Conservation (phyloP, 768 basidiomycete species). For the Astraeus odoratus region DNA sequence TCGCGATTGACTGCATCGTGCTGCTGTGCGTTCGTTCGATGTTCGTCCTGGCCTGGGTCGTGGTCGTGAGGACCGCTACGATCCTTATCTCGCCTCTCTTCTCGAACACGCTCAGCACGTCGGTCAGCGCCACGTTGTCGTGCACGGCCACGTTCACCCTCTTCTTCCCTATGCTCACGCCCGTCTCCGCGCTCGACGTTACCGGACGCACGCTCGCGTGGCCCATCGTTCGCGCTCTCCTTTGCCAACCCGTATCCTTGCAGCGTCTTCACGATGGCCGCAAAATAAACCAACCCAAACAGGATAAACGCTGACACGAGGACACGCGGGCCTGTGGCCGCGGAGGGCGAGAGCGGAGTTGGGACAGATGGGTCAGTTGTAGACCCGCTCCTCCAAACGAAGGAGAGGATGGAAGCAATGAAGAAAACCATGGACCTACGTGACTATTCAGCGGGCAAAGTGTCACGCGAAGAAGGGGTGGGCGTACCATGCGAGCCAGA, state of each 20-base stretch:
- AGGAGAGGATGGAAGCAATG: slow-evolving; percentile 54
- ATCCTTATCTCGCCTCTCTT: not conserved
- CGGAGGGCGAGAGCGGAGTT: slow-evolving; percentile 29
- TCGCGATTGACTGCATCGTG: too few relatives aligned
- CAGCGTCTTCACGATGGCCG: slow-evolving; percentile 55
- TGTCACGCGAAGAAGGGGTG: not conserved
- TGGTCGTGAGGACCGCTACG: too few relatives aligned
- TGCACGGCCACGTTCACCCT: not conserved
- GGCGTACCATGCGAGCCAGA: slow-evolving; percentile 64
- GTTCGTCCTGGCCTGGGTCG: too few relatives aligned
- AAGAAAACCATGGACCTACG: slow-evolving; percentile 63
- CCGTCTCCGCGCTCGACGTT: too few relatives aligned
- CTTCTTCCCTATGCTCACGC: too few relatives aligned
- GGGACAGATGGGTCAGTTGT: slow-evolving; percentile 31
- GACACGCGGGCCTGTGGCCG: slow-evolving; percentile 47
- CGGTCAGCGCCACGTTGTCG: not conserved
- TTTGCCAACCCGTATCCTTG: slow-evolving; percentile 43
- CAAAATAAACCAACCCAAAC: slow-evolving; percentile 56
- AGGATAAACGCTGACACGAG: slow-evolving; percentile 46
- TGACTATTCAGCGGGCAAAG: not conserved
- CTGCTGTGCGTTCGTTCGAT: too few relatives aligned
- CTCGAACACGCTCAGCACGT: not conserved
- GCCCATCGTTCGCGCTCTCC: not conserved
- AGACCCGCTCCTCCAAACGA: slow-evolving; percentile 59
- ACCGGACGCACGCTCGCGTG: too few relatives aligned